Base-by-base conservation (phyloP, 352 stramenopile genomes). In the Halophytophthora polymorphica region DNA sequence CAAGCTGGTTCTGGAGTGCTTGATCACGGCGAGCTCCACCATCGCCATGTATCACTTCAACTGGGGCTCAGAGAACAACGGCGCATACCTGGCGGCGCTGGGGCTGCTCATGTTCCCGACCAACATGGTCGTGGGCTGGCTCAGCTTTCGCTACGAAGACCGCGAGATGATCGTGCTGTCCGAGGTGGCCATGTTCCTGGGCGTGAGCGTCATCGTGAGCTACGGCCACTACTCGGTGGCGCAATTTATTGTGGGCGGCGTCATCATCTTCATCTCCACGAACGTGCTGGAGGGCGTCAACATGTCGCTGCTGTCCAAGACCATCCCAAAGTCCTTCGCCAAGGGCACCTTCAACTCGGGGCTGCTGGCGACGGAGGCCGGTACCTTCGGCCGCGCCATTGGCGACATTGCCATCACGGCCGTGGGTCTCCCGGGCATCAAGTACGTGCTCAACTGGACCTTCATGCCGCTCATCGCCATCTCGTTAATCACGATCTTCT, bases 341-440 rank as follows among this genome's bases (percentile, higher is more conserved):
- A 85, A 86, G 15, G 94, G 92, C 28, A 98, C 91, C 14, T 96
- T 98, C 57, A 98, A 98, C 70, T 93, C 88, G 25, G 95, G 95
- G 4, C 71, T 98, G 43, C 64, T 98, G n/a, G 88, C 92, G 1
- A 98, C 94, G 6, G 75, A 98, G 41, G 83, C 95, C 33, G 91
- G 92, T 40, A 98, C 92, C 15, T 78, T 96, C 19, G 89, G 86
- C 10, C 83, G 88, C 40, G 86, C 90, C 7, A 72, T 95, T 21
- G 88, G 88, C 17, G 87, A 97, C 53, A 72, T 93, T 13, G 61
- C 78, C 37, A 95, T 97, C 65, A 93, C 84, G 18, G 56, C 93
- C 6, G 74, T 91, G 5, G 87, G 83, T 11, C 58, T 93, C 39
- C 83, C 82, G 2, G 83, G 83, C 40, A 85, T 93, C 45, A 66